phyloP scores from a whole-genome alignment of 805 yeast species.

The Sugiyamaella qingdaonensis region DNA sequence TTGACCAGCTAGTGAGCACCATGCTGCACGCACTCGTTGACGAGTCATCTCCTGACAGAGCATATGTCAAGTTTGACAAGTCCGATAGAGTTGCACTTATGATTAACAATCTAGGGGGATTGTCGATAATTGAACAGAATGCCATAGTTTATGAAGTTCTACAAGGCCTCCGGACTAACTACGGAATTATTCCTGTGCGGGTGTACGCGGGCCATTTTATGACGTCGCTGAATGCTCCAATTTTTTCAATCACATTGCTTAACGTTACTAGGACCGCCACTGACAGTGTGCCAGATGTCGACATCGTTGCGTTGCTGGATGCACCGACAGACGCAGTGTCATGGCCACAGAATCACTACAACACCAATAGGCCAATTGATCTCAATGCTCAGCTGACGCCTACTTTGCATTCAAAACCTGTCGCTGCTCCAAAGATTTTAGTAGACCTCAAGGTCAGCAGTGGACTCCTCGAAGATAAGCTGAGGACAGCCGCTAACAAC shows the following conservation, averaged over 20 bases:
- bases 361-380: slow-evolving; percentile 16
- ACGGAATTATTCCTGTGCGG: slow-evolving; percentile 59
- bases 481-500: slow-evolving; percentile 21
- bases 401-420: slow-evolving; percentile 1
- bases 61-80: slow-evolving; percentile 63
- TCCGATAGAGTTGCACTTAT: slow-evolving; percentile 64
- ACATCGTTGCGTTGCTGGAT: slow-evolving; percentile 57
- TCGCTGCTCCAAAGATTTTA: slow-evolving; percentile 7
- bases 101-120: slow-evolving; percentile 84
- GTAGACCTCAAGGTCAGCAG: slow-evolving; percentile 19
- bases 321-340: slow-evolving; percentile 72
- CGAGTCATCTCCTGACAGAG: slow-evolving; percentile 64
- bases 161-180: slow-evolving; percentile 43
- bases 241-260: slow-evolving; percentile 76
- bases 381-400: slow-evolving; percentile 16
- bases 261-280: slow-evolving; percentile 54
- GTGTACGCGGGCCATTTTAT: slow-evolving; percentile 72
- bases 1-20: slow-evolving; percentile 51
- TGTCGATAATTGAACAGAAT: slow-evolving; percentile 69
- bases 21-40: slow-evolving; percentile 60
- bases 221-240: slow-evolving; percentile 86
- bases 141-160: slow-evolving; percentile 62
- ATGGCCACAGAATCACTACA: slow-evolving; percentile 53
- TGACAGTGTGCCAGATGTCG: slow-evolving; percentile 26
- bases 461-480: slow-evolving; percentile 31